A percentile compares a stretch with the other conserved stretches of the same genome.
phyloP scores from a whole-genome alignment of 306 rosid genomes.

The Quercus mongolica region DNA sequence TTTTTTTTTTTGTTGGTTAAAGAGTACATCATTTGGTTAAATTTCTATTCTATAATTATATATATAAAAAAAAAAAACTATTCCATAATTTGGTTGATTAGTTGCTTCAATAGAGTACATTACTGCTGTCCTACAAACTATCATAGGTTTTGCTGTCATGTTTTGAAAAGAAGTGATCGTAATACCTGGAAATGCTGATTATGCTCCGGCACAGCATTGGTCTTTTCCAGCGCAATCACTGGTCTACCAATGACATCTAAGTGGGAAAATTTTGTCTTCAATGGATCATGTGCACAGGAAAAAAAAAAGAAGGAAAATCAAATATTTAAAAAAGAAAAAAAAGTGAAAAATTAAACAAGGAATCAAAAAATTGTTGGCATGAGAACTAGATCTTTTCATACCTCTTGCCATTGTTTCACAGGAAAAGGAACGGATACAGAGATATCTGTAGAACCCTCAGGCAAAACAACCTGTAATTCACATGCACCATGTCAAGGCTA shows the following conservation, averaged over 20 bases:
- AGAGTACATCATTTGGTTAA: neutral
- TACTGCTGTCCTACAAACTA: neutral
- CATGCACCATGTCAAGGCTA: constrained; percentile 19
- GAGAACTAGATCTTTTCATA: constrained; percentile 26
- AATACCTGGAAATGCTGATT: constrained; percentile 87
- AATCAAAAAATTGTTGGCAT: constrained; percentile 9
- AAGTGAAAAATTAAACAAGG: constrained; percentile 5
- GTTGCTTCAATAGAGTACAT: neutral
- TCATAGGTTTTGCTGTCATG: neutral
- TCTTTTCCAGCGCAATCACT: constrained; percentile 82
- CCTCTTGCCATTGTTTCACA: constrained; percentile 78
- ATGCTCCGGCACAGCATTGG: constrained; percentile 90
- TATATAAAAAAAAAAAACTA: neutral
- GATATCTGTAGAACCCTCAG: constrained; percentile 83
- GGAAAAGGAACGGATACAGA: constrained; percentile 73
- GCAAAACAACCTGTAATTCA: constrained; percentile 86
- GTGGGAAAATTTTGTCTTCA: constrained; percentile 92
- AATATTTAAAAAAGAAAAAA: constrained; percentile 4
- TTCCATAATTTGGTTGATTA: neutral
- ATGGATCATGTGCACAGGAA: constrained; percentile 14
- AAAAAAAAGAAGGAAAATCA: neutral
- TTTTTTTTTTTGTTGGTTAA: neutral
- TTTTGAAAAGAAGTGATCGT: neutral
- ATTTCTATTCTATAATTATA: neutral
- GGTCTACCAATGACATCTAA: constrained; percentile 95